Conservation (phyloP, 441 rosid genomes). For the Adansonia rubrostipa region DNA sequence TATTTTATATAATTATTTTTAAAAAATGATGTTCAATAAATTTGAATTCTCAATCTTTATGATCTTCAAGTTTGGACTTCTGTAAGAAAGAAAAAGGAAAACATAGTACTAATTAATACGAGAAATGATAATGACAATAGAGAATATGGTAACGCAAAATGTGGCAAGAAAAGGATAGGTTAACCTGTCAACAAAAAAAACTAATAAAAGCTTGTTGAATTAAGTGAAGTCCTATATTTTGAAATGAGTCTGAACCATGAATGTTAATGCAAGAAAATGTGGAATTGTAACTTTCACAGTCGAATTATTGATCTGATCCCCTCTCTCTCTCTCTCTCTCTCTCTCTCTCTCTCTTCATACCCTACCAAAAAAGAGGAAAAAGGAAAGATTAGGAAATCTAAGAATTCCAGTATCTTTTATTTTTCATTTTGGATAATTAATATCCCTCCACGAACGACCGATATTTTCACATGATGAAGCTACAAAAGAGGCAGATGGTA, state of each 20-base stretch:
- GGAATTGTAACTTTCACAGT: background rate
- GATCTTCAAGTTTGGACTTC: too few relatives aligned
- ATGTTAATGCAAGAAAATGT: background rate
- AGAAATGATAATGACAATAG: background rate
- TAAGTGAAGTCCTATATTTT: background rate
- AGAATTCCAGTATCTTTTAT: background rate
- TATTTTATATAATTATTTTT: too few relatives aligned
- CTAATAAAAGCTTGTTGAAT: background rate
- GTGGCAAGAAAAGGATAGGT: background rate
- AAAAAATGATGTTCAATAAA: too few relatives aligned
- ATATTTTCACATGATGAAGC: background rate
- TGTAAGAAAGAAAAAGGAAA: too few relatives aligned
- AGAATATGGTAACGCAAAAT: background rate
- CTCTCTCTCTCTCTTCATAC: background rate
- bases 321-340: background rate
- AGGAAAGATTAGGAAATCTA: background rate
- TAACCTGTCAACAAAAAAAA: background rate
- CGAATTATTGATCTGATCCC: background rate
- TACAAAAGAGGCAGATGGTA: background rate
- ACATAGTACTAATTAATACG: background rate
- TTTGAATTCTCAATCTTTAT: too few relatives aligned
- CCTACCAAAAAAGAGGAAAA: background rate
- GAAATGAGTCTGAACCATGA: background rate
- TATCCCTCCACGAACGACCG: background rate
- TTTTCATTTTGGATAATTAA: too few relatives aligned